Conservation (phyloP, 768 basidiomycete species). For the Mycena pura region DNA sequence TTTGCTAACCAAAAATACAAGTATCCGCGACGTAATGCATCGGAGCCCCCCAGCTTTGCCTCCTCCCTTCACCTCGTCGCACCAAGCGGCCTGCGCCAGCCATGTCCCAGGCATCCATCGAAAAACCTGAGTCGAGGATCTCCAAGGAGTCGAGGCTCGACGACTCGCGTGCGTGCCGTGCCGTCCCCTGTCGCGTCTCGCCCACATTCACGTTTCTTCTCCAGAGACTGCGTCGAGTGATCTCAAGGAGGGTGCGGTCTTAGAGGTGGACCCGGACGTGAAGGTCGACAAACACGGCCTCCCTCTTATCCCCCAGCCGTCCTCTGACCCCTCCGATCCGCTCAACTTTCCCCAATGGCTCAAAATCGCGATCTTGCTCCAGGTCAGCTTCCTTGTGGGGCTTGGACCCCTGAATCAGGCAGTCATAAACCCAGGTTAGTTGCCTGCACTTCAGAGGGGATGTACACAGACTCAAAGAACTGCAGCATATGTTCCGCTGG, state of each 20-base stretch:
- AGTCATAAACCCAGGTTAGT: constrained; percentile 27
- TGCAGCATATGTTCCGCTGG: constrained; percentile 30
- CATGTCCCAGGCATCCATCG: constrained; percentile 17
- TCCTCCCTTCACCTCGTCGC: neutral
- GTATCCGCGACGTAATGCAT: too few species aligned
- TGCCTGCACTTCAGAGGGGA: neutral
- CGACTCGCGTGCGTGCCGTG: constrained; percentile 17
- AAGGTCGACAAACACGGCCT: constrained; percentile 32
- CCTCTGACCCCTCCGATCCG: constrained; percentile 32
- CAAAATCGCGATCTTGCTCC: constrained; percentile 28
- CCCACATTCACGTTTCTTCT: neutral
- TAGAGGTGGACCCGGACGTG: constrained; percentile 1
- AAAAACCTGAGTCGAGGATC: constrained; percentile 3
- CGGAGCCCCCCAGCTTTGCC: neutral
- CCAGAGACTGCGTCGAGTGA: constrained; percentile 16
- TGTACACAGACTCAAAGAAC: neutral
- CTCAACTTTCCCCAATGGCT: constrained; percentile 31
- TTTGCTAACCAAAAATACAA: too few species aligned
- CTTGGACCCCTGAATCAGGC: constrained; percentile 29
- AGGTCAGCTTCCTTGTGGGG: constrained; percentile 26
- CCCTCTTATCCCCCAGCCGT: constrained; percentile 36
- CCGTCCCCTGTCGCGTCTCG: neutral
- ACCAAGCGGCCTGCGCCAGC: neutral
- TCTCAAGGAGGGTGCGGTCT: constrained; percentile 4
- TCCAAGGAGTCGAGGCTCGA: constrained; percentile 16